Percentiles rank a stretch among this genome's conserved stretches.
Evolutionary conservation across 1,284 basidiomycete genomes (phyloP).

Genomic region (Leucocoprinus gongylophorus): DNA sequence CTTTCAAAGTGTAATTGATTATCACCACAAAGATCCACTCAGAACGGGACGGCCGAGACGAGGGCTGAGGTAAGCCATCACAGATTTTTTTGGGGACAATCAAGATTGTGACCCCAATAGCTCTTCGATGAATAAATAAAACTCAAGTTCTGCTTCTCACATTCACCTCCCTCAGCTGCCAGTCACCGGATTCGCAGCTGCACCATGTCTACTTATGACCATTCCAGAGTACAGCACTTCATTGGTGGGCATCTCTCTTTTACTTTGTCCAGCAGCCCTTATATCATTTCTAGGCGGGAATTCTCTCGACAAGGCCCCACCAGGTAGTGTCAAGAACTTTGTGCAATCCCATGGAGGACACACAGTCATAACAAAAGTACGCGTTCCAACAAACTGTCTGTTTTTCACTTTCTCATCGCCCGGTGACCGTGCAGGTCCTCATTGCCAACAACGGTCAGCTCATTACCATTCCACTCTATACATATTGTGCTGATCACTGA

Average conservation of each 20-base stretch:
- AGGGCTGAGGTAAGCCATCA: constrained; percentile 32
- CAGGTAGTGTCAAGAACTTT: constrained; percentile 84
- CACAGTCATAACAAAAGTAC: constrained; percentile 96
- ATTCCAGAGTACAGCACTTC: constrained; percentile 78
- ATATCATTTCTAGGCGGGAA: constrained; percentile 70
- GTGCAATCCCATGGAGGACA: constrained; percentile 91
- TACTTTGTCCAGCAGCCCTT: constrained; percentile 5
- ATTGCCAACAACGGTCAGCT: constrained; percentile 91
- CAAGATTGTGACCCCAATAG: constrained; percentile 32
- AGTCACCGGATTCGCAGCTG: constrained; percentile 1
- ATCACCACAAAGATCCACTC: neutral
- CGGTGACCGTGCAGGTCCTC: constrained; percentile 59
- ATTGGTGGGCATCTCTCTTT: constrained; percentile 49
- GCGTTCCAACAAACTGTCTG: constrained; percentile 16
- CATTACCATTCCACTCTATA: neutral
- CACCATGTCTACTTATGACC: constrained; percentile 64
- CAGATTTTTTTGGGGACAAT: constrained; percentile 36
- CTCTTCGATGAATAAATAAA: constrained; percentile 10
- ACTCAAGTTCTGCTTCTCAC: constrained; percentile 14
- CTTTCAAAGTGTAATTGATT: neutral
- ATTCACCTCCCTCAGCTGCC: constrained; percentile 11
- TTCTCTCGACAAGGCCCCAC: constrained; percentile 76
- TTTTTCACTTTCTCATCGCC: constrained; percentile 8
- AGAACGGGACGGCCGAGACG: neutral
- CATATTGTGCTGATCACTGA: constrained; percentile 12